phyloP scores from a whole-genome alignment of 2,329 filamentous ascomycete genomes.

The Macrophomina pseudophaseolina region DNA sequence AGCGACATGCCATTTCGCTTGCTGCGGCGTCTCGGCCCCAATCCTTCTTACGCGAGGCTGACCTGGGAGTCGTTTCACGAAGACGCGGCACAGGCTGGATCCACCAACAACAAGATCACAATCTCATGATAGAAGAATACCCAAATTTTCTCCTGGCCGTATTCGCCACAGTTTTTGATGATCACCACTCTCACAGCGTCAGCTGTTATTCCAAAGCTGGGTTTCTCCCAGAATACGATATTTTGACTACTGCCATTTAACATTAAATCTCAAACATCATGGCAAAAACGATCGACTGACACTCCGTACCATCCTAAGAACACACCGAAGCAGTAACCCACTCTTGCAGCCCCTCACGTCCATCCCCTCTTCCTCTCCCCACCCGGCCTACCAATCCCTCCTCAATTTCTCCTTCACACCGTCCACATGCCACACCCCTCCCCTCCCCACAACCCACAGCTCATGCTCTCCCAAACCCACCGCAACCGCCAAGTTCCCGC shows the following conservation, averaged over 20 bases:
- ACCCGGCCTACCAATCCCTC: not conserved
- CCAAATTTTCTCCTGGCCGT: not conserved
- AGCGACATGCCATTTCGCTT: constrained; percentile 17
- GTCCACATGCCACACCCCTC: constrained; percentile 29
- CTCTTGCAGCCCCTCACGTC: not conserved
- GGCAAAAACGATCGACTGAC: no score
- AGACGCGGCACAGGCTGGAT: not conserved
- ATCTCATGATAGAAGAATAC: not conserved
- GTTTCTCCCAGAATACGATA: no score
- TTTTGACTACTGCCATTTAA: no score
- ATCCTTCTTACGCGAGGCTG: not conserved
- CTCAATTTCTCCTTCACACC: constrained; percentile 21
- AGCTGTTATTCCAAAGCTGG: no score
- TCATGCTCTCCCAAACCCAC: constrained; percentile 28
- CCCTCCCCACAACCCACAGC: constrained; percentile 28
- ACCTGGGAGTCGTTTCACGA: not conserved
- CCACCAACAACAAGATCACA: not conserved
- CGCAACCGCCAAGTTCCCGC: constrained; percentile 28
- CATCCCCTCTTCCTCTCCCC: not conserved
- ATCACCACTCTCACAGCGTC: no score
- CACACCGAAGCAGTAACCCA: not conserved
- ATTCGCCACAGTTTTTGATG: no score
- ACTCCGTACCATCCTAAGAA: not conserved
- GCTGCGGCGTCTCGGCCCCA: not conserved
- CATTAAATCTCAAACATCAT: no score